Evolutionary conservation across 768 basidiomycete genomes (phyloP).

Genomic region (Pulveroboletus ravenelii): DNA sequence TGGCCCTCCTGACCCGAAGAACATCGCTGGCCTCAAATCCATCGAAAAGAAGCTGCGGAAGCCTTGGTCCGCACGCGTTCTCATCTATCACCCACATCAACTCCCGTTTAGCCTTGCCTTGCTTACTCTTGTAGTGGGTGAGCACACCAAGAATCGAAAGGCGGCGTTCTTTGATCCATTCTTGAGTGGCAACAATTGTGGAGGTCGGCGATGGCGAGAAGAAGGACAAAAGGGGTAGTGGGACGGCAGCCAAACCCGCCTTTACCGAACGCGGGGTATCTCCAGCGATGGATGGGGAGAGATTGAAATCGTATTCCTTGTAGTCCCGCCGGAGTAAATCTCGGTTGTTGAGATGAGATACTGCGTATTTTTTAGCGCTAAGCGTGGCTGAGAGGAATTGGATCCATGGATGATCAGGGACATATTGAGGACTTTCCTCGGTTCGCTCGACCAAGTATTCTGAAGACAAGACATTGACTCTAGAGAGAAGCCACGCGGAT

Average conservation of each 20-base stretch:
- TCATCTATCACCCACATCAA: constrained; percentile 59
- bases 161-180: constrained; percentile 62
- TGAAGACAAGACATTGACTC: constrained; percentile 40
- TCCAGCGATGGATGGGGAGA: constrained; percentile 27
- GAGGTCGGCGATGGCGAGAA: constrained; percentile 30
- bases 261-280: constrained; percentile 38
- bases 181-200: constrained; percentile 25
- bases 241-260: constrained; percentile 81
- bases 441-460: neutral
- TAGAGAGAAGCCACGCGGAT: constrained; percentile 58
- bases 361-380: constrained; percentile 53
- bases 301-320: constrained; percentile 70
- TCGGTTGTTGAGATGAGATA: constrained; percentile 60
- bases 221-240: constrained; percentile 50
- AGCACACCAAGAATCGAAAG: constrained; percentile 75
- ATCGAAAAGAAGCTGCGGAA: constrained; percentile 43
- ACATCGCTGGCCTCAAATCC: constrained; percentile 55
- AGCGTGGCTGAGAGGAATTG: constrained; percentile 46
- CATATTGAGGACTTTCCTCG: constrained; percentile 14
- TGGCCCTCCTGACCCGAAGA: constrained; percentile 45
- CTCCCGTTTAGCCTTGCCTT: constrained; percentile 62
- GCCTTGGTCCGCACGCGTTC: constrained; percentile 24
- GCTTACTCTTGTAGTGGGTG: constrained; percentile 57
- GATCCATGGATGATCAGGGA: constrained; percentile 41
- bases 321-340: constrained; percentile 94